Evolutionary conservation across 1,284 basidiomycete genomes (phyloP).

Genomic region (Phlebopus sp.): DNA sequence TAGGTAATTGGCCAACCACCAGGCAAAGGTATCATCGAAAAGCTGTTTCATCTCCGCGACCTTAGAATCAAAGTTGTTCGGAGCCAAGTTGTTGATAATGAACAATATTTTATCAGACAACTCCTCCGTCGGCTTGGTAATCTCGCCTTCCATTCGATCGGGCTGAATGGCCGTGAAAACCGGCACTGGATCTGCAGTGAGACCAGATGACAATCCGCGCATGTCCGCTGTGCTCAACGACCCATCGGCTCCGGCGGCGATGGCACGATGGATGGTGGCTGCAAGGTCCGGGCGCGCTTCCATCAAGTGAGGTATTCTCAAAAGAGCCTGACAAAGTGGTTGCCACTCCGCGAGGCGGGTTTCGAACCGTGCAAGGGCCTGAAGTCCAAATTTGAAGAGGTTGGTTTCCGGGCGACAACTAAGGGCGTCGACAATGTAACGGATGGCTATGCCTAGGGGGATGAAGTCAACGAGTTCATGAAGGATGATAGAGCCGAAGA

Average conservation of each 20-base stretch:
- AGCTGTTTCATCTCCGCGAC: slow-evolving; percentile 78
- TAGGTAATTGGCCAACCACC: slow-evolving; percentile 98
- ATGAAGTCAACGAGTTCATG: slow-evolving; percentile 93
- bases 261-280: slow-evolving; percentile 67
- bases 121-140: slow-evolving; percentile 79
- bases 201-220: slow-evolving; percentile 33
- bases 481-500: slow-evolving; percentile 97
- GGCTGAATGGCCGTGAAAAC: slow-evolving; percentile 76
- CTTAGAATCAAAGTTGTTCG: slow-evolving; percentile 90
- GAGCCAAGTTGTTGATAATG: slow-evolving; percentile 97
- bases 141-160: slow-evolving; percentile 58
- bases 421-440: slow-evolving; percentile 94
- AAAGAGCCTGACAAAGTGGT: slow-evolving; percentile 86
- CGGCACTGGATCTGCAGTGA: slow-evolving; percentile 44
- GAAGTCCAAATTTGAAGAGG: slow-evolving; percentile 94
- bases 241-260: slow-evolving; percentile 51
- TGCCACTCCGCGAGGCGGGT: slow-evolving; percentile 91
- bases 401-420: slow-evolving; percentile 88
- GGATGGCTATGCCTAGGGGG: slow-evolving; percentile 94
- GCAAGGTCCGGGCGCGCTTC: slow-evolving; percentile 89
- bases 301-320: slow-evolving; percentile 84
- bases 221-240: slow-evolving; percentile 37
- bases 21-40: slow-evolving; percentile 79
- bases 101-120: slow-evolving; percentile 94
- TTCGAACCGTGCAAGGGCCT: slow-evolving; percentile 89